Conservation (phyloP, 176 grass and related monocot genomes). For the Avena eriantha region DNA sequence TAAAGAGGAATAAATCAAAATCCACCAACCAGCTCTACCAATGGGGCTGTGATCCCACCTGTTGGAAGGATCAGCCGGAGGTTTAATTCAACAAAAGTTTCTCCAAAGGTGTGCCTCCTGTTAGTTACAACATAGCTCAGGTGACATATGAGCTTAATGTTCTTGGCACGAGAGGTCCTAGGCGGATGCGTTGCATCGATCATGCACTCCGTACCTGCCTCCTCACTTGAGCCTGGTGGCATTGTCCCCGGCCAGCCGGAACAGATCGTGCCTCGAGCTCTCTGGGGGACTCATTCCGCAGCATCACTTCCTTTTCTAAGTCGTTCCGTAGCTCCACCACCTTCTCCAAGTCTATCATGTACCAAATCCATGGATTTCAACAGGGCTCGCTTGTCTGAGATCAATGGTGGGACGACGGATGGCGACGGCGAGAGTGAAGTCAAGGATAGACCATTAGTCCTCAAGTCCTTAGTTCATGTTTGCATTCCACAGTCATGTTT, state of each 20-base stretch:
- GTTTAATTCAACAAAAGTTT: conserved; percentile 87
- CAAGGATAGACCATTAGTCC: too few relatives aligned
- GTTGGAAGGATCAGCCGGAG: conserved; percentile 71
- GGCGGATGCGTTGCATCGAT: conserved; percentile 81
- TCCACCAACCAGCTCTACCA: conserved; percentile 87
- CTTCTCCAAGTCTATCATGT: conserved; percentile 77
- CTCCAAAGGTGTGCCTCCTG: conserved; percentile 77
- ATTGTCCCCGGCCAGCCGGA: conserved; percentile 85
- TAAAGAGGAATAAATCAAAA: conserved; percentile 98
- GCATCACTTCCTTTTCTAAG: conserved; percentile 67
- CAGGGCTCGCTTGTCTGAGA: too few relatives aligned
- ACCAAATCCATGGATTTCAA: conserved; percentile 19
- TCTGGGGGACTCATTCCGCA: conserved; percentile 84
- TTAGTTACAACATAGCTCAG: conserved; percentile 82
- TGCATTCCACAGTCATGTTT: conserved; percentile 29
- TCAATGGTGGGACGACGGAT: too few relatives aligned
- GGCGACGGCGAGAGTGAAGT: too few relatives aligned
- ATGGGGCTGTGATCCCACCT: conserved; percentile 50
- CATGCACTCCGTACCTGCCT: conserved; percentile 87
- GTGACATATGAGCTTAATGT: conserved; percentile 91
- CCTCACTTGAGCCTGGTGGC: conserved; percentile 73
- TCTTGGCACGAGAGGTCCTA: conserved; percentile 88
- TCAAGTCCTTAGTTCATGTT: not conserved
- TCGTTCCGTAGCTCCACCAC: conserved; percentile 77
- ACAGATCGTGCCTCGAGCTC: conserved; percentile 60